Base-by-base conservation (phyloP, 768 basidiomycete species). In the Tylopilus plumbeoviolaceoides region DNA sequence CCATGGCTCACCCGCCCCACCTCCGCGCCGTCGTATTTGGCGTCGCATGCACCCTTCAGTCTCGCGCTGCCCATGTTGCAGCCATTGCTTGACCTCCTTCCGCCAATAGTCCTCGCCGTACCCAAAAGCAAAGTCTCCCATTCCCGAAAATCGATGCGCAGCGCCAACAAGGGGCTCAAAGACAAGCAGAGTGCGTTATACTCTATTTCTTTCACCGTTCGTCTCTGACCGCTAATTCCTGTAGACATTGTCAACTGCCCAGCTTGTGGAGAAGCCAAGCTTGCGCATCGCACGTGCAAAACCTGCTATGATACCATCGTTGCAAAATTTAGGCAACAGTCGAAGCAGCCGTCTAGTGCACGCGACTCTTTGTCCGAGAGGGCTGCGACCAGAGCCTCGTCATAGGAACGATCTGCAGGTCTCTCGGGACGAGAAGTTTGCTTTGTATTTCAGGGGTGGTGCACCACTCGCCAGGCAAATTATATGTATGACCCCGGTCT, bases 51-150 rank as follows among this genome's bases (percentile, higher is more conserved):
- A 23, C 61, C 72, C 14, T 69, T 72, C 44, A 64, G 58, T 31
- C 67, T 75, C 59, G 64, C 68, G 21, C 57, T 76, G 45, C 79
- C 76, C 11, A 57, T 72, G 5, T 62, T 80, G 35, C 73, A 74
- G 35, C 74, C 77, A 3, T 69, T 86, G 20, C 71, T 77, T 38
- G 90, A 95, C 57, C 80, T 97, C 41, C 79, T 98, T 56, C 95
- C 95, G 12, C 79, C 93, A 1, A 84, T 95, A 68, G 74, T 98
- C 18, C 81, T 93, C 40, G 93, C 94, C 23, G 95, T 95, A 2
- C 95, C 95, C 23, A 98, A 98, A 73, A 88, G 87, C 68, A 95
- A 95, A 72, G 80, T 84, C 11, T 93, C 94, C 0, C 94, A 98
- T 72, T 93, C 91, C 20, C 79, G 90, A 47, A 98, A 98, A 70